Evolutionary conservation across 2,329 filamentous ascomycete genomes (phyloP).

Genomic region (Albophoma yamanashiensis): DNA sequence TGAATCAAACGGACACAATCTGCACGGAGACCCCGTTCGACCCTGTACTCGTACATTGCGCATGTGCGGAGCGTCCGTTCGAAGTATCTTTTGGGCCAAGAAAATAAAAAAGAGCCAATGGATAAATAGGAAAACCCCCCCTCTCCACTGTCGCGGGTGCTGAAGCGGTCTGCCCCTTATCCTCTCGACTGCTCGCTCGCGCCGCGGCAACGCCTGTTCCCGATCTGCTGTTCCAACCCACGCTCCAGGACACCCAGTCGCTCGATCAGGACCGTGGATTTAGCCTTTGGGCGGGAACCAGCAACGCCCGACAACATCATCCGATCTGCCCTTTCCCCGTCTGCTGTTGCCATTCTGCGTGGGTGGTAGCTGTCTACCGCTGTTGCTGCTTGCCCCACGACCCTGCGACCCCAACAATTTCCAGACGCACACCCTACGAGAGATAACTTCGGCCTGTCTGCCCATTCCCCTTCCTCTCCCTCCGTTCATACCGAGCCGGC

Average conservation of each 20-base stretch:
- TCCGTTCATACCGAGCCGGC: background rate
- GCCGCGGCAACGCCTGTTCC: background rate
- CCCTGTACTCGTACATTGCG: background rate
- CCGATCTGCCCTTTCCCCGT: background rate
- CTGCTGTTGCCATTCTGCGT: background rate
- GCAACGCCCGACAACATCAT: background rate
- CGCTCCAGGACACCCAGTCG: background rate
- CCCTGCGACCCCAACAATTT: conserved; percentile 4
- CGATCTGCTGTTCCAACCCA: background rate
- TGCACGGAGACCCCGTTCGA: background rate
- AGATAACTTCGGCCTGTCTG: background rate
- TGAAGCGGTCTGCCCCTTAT: background rate
- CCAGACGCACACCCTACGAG: background rate
- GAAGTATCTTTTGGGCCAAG: background rate
- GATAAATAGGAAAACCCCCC: background rate
- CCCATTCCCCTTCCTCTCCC: background rate
- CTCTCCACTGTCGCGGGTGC: no score
- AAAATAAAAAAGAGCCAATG: background rate
- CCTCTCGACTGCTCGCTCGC: background rate
- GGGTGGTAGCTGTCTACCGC: background rate
- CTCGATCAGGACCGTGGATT: background rate
- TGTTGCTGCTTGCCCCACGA: background rate
- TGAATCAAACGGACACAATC: background rate
- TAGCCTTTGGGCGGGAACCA: background rate
- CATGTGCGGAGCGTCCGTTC: background rate